Base-by-base conservation (phyloP, 2,329 filamentous ascomycete genomes). In the Mycosphaerella sp. region DNA sequence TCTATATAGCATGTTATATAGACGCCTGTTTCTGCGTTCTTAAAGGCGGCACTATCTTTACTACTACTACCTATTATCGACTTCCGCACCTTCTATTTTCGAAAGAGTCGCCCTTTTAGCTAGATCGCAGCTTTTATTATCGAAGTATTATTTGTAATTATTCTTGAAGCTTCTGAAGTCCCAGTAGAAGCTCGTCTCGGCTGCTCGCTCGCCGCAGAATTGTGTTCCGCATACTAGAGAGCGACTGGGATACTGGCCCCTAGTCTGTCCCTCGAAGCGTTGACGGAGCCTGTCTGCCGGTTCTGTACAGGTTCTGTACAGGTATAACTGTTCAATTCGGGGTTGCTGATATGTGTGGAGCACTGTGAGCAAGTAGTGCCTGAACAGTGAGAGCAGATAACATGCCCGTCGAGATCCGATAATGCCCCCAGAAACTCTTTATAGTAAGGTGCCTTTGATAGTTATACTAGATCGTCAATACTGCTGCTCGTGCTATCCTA, bases 181-280 rank as follows among this genome's bases (percentile, higher is more conserved):
- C 35, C 35, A 39, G 35, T 39, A 12, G n/a, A 14, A 5, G 4
- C 16, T 14, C 7, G n/a, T 18, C 3, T 8, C n/a, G 8, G n/a
- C 2, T 8, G n/a, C 35, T 39, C n/a, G n/a, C 16, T 39, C 12
- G 35, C 35, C 35, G 35, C 35, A 39, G 35, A 39, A 39, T 10
- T 39, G 10, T 8, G 35, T 39, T 8, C n/a, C 35, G 14, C n/a
- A 39, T 9, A 4, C 21, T 42, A 18, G 6, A 53, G 32, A 28
- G 53, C 39, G 40, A 53, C 32, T 6, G 37, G 41, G 6, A 10
- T 40, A 8, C 18, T 21, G 51, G 6, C 58, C 54, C 16, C 45
- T 40, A 18, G 25, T 25, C 36, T 58, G 43, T 2, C 54, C 56
- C 8, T 32, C 13, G 17, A 60, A 54, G 18, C 9, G 16, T 3